Conservation (phyloP, 345 rosid species). For the Leavenworthia alabamica region DNA sequence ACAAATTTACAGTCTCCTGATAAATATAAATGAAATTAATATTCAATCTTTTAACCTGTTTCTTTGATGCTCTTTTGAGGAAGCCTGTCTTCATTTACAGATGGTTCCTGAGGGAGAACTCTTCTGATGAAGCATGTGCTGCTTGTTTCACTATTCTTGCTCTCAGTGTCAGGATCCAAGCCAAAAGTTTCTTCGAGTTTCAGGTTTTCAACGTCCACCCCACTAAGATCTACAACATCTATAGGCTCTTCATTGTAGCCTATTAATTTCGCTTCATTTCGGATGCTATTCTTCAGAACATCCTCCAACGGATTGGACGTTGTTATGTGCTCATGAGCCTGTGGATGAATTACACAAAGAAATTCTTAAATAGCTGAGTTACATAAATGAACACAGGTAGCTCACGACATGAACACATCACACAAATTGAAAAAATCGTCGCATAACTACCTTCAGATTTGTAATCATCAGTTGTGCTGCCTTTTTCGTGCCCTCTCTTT, state of each 20-base stretch:
- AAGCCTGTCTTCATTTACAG: constrained; percentile 14
- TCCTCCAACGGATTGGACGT: constrained; percentile 49
- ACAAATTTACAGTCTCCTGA: background rate
- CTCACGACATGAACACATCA: constrained; percentile 11
- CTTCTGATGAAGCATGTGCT: constrained; percentile 17
- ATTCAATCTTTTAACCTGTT: constrained; percentile 10
- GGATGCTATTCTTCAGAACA: constrained; percentile 42
- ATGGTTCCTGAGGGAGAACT: constrained; percentile 8
- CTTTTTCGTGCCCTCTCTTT: constrained; percentile 47
- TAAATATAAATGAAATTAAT: background rate
- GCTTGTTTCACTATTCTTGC: constrained; percentile 11
- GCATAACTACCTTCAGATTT: constrained; percentile 49
- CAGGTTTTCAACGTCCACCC: constrained; percentile 24
- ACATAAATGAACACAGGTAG: constrained; percentile 12
- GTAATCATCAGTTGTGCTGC: constrained; percentile 45
- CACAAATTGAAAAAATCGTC: background rate
- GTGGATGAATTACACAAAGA: constrained; percentile 24
- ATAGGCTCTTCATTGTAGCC: constrained; percentile 72
- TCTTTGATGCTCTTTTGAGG: constrained; percentile 12
- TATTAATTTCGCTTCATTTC: constrained; percentile 59
- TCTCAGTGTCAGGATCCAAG: constrained; percentile 7
- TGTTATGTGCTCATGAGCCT: constrained; percentile 52
- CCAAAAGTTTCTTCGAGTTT: constrained; percentile 22
- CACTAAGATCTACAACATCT: constrained; percentile 35
- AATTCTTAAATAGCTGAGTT: background rate